Base-by-base conservation (phyloP, 371 early-diverging fungal species). In the Mucor lusitanicus region DNA sequence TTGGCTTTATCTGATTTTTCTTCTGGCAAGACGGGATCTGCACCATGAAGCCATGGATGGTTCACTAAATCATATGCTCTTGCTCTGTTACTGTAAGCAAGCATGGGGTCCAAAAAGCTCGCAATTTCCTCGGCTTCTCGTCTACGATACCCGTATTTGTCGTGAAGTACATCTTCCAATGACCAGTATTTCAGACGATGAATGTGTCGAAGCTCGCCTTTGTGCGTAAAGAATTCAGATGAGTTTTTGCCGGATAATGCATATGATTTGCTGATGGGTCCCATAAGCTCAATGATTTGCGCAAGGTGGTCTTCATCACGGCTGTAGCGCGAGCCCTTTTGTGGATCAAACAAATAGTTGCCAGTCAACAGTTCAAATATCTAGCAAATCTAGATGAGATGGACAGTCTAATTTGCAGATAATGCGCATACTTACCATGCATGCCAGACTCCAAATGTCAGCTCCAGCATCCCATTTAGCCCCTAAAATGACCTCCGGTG, bases 291-390 rank as follows among this genome's bases (percentile, higher is more conserved):
- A 23, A 94, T 89, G 37, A 98, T 97, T 76, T 97, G 99, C 0
- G 98, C 99, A 55, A 98, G 76, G 73, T 98, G 99, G 79, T 98
- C 98, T 92, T 97, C 98, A 77, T 98, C 94, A 72, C 97, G 94
- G 48, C 81, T 90, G 74, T 91, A 97, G 37, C 90, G 70, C 3
- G 83, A 69, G 8, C 96, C 94, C 33, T 90, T 84, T 65, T 92
- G 93, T 21, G 99, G 97, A 77, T 98, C 97, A 83, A 97, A 97
- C 42, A 97, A 75, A 68, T 94, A 98, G 71, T 97, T 95, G 23
- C 98, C 97, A 0, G 98, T 97, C 39, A 97, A 81, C 28, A 98
- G 81, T 79, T 98, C 99, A 71, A 90, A 89, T 9, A 87, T 75
- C 88, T 87, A 68, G 19, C 37, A 44, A 6, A 58, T 30, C 25